Conservation (phyloP, 2,329 filamentous ascomycete genomes). For the Trichoderma brevicompactum region DNA sequence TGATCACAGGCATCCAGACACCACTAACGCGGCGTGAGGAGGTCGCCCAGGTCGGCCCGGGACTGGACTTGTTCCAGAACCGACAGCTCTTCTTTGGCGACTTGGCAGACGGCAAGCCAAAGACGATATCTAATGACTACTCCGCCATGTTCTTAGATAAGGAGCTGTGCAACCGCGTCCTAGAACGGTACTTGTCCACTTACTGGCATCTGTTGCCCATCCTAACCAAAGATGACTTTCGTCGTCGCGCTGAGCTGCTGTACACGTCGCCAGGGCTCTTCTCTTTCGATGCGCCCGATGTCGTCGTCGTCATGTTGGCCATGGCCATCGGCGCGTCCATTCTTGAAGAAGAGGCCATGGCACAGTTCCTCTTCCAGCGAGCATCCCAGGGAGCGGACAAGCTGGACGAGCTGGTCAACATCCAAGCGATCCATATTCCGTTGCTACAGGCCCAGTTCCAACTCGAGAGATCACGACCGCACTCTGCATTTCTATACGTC, state of each 20-base stretch:
- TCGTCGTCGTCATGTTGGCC: constrained; percentile 22
- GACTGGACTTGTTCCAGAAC: constrained; percentile 21
- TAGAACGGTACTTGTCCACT: constrained; percentile 13
- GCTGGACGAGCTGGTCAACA: constrained; percentile 12
- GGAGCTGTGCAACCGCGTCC: constrained; percentile 9
- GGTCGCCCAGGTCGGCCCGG: constrained; percentile 20
- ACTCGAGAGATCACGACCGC: constrained; percentile 17
- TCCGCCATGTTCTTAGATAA: constrained; percentile 15
- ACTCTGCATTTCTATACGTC: constrained; percentile 19
- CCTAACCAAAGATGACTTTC: constrained; percentile 18
- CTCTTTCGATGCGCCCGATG: constrained; percentile 17
- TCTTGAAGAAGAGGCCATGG: constrained; percentile 6
- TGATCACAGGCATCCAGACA: constrained; percentile 21
- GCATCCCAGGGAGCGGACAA: constrained; percentile 18
- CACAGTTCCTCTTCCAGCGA: constrained; percentile 11
- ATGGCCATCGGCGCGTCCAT: constrained; percentile 22
- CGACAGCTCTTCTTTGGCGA: constrained; percentile 25
- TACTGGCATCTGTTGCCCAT: constrained; percentile 24
- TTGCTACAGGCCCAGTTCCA: constrained; percentile 18
- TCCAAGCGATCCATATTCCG: constrained; percentile 19
- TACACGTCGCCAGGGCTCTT: constrained; percentile 17
- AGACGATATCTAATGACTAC: constrained; percentile 13
- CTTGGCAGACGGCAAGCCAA: constrained; percentile 16
- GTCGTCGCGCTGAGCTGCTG: constrained; percentile 16
- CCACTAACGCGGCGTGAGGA: constrained; percentile 17